phyloP scores from a whole-genome alignment of 768 basidiomycete genomes.

The Lentinus tigrinus region DNA sequence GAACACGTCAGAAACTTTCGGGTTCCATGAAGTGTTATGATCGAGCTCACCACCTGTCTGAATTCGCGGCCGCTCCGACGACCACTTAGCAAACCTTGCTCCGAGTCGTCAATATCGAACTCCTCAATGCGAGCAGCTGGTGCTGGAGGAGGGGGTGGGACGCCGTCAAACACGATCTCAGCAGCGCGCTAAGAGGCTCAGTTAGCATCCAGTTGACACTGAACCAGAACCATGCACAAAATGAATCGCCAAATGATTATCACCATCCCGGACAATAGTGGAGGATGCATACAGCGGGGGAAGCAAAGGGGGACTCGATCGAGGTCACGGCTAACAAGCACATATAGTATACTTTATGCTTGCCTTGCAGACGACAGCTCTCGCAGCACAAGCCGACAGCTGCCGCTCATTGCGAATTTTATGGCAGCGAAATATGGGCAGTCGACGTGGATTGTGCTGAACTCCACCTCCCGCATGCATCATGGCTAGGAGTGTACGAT shows the following conservation, averaged over 20 bases:
- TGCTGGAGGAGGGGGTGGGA: conserved; percentile 17
- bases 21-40: not conserved
- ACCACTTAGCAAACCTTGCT: conserved; percentile 31
- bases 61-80: conserved; percentile 23
- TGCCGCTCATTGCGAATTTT: no score
- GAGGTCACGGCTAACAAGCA: no score
- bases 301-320: no score
- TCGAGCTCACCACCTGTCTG: conserved; percentile 13
- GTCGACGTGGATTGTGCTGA: no score
- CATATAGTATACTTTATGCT: no score
- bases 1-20: conserved; percentile 8
- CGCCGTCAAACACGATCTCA: conserved; percentile 53
- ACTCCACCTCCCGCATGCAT: no score
- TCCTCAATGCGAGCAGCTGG: conserved; percentile 30
- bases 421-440: no score
- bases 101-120: conserved; percentile 55
- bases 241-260: not conserved
- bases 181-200: conserved; percentile 49
- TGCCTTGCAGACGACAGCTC: no score
- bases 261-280: no score
- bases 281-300: no score
- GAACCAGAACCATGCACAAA: not conserved
- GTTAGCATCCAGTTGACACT: not conserved
- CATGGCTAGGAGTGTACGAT: not conserved
- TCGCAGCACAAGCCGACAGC: no score